Base-by-base conservation (phyloP, 73 alveolate species). In the Loxodes magnus region DNA sequence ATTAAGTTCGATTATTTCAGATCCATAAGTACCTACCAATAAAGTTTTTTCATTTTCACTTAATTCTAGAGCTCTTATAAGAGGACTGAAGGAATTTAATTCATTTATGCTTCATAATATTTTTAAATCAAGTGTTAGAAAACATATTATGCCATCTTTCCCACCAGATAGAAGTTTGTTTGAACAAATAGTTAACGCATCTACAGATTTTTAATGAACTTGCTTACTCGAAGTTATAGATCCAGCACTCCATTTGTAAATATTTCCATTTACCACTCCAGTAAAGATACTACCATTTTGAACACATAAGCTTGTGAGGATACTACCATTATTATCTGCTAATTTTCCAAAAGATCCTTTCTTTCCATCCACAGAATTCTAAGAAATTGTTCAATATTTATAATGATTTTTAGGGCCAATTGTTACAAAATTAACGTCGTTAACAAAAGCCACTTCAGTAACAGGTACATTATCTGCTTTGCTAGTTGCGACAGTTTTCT, bases 341-440 rank as follows among this genome's bases (percentile, higher is more conserved):
- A 82, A 74, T 52, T 80, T 61, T 17, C 84, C 79, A 7, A 68
- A 64, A 17, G 59, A 67, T 38, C 72, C 73, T 33, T 50, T 16
- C n/a, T 25, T 46, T 9, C 59, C 59, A 22, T 16, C 17, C 15
- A 46, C 21, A 12, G 16, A 25, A 5, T 24, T 19, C 27, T 41
- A 37, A 10, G 46, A 7, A 2, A 46, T 17, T 10, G 14, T 60
- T 95, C 97, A 88, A 46, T 39, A 68, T 65, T 85, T 85, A 73
- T 36, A 92, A 65, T 92, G 97, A 38, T 83, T 72, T n/a, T 88
- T 84, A n/a, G n/a, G n/a, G 6, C 97, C 99, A 4, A 72, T 88
- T 29, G 99, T 81, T 0, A 82, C 93, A 60, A 92, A 92, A 46
- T 67, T 81, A 36, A 43, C 65, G 39, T 92, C 93, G 44, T 62